Base-by-base conservation (phyloP, 1,139 yeast genomes). In the Hansenula lynferdii region DNA sequence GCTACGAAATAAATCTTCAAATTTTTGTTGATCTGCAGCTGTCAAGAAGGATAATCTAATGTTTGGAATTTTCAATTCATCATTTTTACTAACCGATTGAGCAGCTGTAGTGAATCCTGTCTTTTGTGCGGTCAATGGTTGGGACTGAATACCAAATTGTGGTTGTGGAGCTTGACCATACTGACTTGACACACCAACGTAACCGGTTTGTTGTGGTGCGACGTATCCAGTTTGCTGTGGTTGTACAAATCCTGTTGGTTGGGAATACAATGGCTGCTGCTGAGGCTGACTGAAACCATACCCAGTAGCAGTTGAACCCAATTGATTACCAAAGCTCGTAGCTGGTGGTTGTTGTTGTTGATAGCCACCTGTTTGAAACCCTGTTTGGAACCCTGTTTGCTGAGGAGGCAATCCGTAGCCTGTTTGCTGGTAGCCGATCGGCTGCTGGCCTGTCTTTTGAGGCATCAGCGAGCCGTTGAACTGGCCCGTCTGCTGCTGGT, bases 11-110 rank as follows among this genome's bases (percentile, higher is more conserved):
- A 92, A 68, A 53, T 81, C 81, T 60, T 89, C 97, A 57, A 85
- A 92, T 60, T 86, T 85, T 45, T 75, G 74, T 65, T 92, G 98
- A 59, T 89, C 97, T 28, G 77, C 77, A 16, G 85, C 83, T 3
- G 95, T 78, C 48, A 92, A 77, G 57, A 92, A 92, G 10, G 96
- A 81, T 40, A 92, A 70, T 48, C 97, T 48, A 24, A 53, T 52
- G 39, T 51, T 53, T 37, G 57, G 57, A 17, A 53, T 51, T 35
- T 52, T 53, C 16, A 53, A 30, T 1, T 38, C 44, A n/a, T 42
- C 44, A 33, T 51, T 51, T 35, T 49, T 51, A 8, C 41, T 41
- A 5, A 45, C 40, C 16, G 26, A 24, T 24, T 24, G 26, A 7
- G 26, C 26, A 24, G 26, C 26, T 5, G 26, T 24, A 4, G 26